Evolutionary conservation across 75 land plant species (phyloP), one percentile per base, ranked within the genome.

Genomic region (Cryptomeria japonica): DNA sequence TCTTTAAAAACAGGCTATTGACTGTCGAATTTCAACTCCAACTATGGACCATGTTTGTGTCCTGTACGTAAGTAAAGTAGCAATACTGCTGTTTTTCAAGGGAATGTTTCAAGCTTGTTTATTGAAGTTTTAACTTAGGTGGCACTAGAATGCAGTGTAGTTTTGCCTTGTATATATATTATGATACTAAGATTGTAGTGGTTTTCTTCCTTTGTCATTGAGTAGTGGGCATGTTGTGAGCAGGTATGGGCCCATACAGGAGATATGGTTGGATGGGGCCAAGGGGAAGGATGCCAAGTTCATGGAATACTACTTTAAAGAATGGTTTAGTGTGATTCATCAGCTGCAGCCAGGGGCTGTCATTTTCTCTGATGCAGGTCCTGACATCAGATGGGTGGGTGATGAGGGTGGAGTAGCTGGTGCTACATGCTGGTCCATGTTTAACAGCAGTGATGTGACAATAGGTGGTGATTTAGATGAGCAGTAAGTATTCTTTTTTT

Each of bases 281-380:
- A 95, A 95, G 88, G 99, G 99, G 25, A 78, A 92, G 37, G 90
- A 93, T 5, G 94, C 93, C 44, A 92, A 87, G 87, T 93, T 93
- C 80, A 98, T 96, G 99, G 86, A 88, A 78, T 98, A 98, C 87
- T 92, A 90, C 75, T 98, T 98, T 90, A 93, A 95, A 22, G 80
- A 77, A 34, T 98, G 99, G 99, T 96, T 98, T 85, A 56, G 87
- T 68, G 77, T 94, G 13, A 93, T 95, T 86, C 97, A 90, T 88
- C 97, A 98, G 93, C 94, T 94, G 38, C 99, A 98, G 88, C 97
- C 97, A 0, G 85, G 88, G 51, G 96, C 94, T 6, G 89, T 89
- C 85, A 97, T 98, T 41, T 98, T 98, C 84, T 98, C 99, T 1
- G 99, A 96, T 88, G 99, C 91, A 39, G 99, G 99, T 46, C 99